Evolutionary conservation across 148 eudicot genomes (phyloP).

Genomic region (Silene latifolia): DNA sequence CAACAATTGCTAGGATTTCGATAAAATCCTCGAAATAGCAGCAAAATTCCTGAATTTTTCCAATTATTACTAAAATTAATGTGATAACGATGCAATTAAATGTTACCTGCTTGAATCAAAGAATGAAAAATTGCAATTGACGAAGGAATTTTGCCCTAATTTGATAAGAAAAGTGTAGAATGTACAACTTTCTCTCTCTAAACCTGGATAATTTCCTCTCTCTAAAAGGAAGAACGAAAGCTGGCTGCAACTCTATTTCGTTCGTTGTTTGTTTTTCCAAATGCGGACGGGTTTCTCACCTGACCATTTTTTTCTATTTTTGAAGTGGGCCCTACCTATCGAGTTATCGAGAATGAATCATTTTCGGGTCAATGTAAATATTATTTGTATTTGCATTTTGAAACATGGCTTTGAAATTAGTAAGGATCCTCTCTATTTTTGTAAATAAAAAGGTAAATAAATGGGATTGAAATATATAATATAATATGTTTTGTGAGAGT

Average conservation of each 20-base stretch:
- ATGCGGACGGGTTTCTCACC: not conserved
- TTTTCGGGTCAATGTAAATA: too few species aligned
- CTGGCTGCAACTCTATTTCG: not conserved
- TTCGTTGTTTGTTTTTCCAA: not conserved
- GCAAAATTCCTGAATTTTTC: not conserved
- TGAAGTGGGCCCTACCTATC: not conserved
- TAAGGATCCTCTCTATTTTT: too few species aligned
- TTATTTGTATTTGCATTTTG: too few species aligned
- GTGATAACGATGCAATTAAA: not conserved
- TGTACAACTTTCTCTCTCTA: not conserved
- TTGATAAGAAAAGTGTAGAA: not conserved
- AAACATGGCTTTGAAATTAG: too few species aligned
- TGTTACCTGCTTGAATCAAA: slow-evolving; percentile 6
- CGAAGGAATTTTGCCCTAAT: not conserved
- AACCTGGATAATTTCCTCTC: not conserved
- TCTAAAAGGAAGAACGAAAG: not conserved
- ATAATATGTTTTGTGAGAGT: too few species aligned
- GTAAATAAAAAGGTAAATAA: too few species aligned
- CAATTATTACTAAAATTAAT: not conserved
- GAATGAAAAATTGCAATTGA: not conserved
- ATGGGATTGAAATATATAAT: too few species aligned
- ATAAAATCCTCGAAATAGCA: not conserved
- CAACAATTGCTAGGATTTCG: slow-evolving; percentile 10
- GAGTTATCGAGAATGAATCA: too few species aligned
- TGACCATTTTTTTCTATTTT: not conserved